Evolutionary conservation across 148 eudicot genomes (phyloP).

Genomic region (Pouteria glomerata): DNA sequence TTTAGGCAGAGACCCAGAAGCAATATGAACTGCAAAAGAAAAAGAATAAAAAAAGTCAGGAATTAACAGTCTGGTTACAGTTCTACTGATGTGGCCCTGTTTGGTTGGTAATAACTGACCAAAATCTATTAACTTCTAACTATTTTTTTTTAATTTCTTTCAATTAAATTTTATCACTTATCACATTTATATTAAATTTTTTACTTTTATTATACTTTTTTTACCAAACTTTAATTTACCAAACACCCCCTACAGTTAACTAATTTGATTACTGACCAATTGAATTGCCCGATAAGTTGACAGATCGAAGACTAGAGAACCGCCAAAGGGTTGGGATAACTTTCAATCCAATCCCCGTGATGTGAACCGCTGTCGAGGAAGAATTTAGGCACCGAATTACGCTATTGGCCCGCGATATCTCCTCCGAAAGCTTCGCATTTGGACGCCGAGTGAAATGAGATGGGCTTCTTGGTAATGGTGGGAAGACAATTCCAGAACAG

Average conservation of each 20-base stretch:
- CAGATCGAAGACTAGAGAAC: slow-evolving; percentile 72
- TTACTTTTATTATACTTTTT: too few species aligned
- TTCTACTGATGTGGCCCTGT: too few species aligned
- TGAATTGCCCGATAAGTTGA: slow-evolving; percentile 78
- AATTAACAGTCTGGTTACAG: too few species aligned
- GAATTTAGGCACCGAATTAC: slow-evolving; percentile 71
- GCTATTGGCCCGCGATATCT: slow-evolving; percentile 61
- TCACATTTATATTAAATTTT: too few species aligned
- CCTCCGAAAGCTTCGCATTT: slow-evolving; percentile 48
- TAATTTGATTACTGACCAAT: slow-evolving; percentile 37
- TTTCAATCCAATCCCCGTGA: slow-evolving; percentile 71
- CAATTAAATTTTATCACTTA: too few species aligned
- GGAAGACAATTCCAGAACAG: slow-evolving; percentile 25
- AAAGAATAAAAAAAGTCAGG: slow-evolving; percentile 8
- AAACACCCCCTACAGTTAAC: too few species aligned
- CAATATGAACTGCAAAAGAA: slow-evolving; percentile 52
- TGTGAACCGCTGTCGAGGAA: slow-evolving; percentile 86
- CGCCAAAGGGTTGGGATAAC: slow-evolving; percentile 60
- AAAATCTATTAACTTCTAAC: too few species aligned
- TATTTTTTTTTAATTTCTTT: too few species aligned
- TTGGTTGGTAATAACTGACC: too few species aligned
- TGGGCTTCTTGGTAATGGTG: slow-evolving; percentile 29
- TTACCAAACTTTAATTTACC: too few species aligned
- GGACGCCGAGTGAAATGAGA: slow-evolving; percentile 19
- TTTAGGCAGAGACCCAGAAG: slow-evolving; percentile 81